Evolutionary conservation across 495 filamentous ascomycete species (phyloP).

Genomic region (Rostrohypoxylon terebratum): DNA sequence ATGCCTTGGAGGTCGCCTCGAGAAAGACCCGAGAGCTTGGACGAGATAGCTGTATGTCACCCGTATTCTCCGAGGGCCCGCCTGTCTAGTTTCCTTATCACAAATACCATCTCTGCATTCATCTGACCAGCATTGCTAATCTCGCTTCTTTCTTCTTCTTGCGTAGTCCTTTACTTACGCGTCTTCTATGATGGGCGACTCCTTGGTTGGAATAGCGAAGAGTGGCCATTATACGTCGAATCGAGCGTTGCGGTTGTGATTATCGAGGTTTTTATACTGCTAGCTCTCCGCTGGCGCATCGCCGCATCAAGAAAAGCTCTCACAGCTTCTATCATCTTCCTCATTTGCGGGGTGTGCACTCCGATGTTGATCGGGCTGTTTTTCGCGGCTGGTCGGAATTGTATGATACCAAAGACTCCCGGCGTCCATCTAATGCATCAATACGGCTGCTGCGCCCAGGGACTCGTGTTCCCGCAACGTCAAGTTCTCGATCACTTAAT

Average conservation of each 20-base stretch:
- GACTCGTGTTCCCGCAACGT: slow-evolving; percentile 49
- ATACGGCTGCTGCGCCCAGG: slow-evolving; percentile 63
- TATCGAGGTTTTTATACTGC: slow-evolving; percentile 16
- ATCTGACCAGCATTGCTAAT: slow-evolving; percentile 2
- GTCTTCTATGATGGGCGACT: slow-evolving; percentile 68
- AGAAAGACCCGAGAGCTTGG: slow-evolving; percentile 46
- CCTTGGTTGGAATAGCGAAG: slow-evolving; percentile 67
- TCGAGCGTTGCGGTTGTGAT: slow-evolving; percentile 49
- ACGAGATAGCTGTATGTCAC: slow-evolving; percentile 46
- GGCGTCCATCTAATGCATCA: slow-evolving; percentile 56
- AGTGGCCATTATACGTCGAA: slow-evolving; percentile 59
- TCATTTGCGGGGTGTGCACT: slow-evolving; percentile 37
- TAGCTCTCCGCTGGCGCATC: slow-evolving; percentile 24
- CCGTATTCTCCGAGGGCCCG: background rate
- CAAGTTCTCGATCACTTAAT: slow-evolving; percentile 58
- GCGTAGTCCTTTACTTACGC: slow-evolving; percentile 61
- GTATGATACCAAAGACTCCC: slow-evolving; percentile 39
- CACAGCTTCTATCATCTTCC: slow-evolving; percentile 27
- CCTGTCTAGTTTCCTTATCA: background rate
- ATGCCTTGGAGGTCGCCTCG: slow-evolving; percentile 53
- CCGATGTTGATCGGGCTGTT: slow-evolving; percentile 51
- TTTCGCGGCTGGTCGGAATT: slow-evolving; percentile 53
- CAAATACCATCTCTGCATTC: no score
- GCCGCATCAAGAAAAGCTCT: slow-evolving; percentile 19
- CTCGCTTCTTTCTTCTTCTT: background rate